Evolutionary conservation across 192 early-diverging fungal species (phyloP).

Genomic region (Gaertneriomyces semiglobifer): DNA sequence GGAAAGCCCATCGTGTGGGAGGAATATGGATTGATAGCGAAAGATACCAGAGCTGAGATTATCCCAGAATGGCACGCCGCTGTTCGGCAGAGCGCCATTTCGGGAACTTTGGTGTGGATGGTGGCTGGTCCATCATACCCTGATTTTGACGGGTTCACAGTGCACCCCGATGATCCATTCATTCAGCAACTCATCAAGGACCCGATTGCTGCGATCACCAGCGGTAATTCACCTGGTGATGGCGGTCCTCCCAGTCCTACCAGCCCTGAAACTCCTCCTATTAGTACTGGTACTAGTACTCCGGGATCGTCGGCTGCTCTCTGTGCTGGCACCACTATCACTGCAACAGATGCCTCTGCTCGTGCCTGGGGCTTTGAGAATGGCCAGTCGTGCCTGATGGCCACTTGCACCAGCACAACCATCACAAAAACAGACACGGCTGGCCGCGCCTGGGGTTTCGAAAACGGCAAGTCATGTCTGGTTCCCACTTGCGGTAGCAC

Average conservation of each 20-base stretch:
- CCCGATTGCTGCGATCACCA: not conserved
- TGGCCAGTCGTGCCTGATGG: not conserved
- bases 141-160: slow-evolving; percentile 2
- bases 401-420: not conserved
- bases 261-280: not conserved
- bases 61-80: not conserved
- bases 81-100: not conserved
- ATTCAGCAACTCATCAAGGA: not conserved
- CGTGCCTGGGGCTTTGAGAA: not conserved
- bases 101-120: not conserved
- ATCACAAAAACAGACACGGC: not conserved
- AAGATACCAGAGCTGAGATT: not conserved
- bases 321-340: not conserved
- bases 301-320: not conserved
- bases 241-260: not conserved
- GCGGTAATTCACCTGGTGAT: not conserved
- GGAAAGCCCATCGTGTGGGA: slow-evolving; percentile 36
- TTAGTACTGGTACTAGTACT: not conserved
- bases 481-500: not conserved
- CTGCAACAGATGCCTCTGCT: not conserved
- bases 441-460: not conserved
- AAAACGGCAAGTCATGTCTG: not conserved
- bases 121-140: not conserved
- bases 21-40: slow-evolving; percentile 25
- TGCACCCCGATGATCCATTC: not conserved